phyloP scores from a whole-genome alignment of 1,284 basidiomycete species.

The Laetiporus sulphureus region DNA sequence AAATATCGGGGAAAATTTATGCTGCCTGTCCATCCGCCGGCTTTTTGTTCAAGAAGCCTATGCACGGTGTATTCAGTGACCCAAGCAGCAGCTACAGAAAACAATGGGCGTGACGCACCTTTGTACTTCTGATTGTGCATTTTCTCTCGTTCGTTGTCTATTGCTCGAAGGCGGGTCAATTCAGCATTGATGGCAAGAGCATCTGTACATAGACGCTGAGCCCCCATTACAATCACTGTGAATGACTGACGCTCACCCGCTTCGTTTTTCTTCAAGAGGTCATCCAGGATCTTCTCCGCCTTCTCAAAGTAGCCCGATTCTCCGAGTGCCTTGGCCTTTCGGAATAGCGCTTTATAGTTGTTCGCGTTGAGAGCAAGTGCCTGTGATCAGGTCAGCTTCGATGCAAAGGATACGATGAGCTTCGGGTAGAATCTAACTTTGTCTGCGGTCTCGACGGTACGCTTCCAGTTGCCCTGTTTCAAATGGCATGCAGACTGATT shows the following conservation, averaged over 20 bases:
- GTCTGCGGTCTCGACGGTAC: constrained; percentile 68
- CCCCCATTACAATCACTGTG: neutral
- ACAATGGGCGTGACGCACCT: constrained; percentile 38
- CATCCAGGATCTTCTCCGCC: constrained; percentile 54
- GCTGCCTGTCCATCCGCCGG: constrained; percentile 1
- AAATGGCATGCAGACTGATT: constrained; percentile 79
- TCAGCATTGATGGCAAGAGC: constrained; percentile 52
- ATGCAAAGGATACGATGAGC: too few species aligned
- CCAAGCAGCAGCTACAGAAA: neutral
- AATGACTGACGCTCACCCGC: constrained; percentile 37
- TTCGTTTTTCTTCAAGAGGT: constrained; percentile 55
- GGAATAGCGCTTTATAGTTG: constrained; percentile 72
- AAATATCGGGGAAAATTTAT: neutral
- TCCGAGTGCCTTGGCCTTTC: constrained; percentile 73
- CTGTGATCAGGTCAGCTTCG: too few species aligned
- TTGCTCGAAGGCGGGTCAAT: constrained; percentile 46
- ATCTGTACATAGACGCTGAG: constrained; percentile 33
- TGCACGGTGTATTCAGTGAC: neutral
- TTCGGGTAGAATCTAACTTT: constrained; percentile 43
- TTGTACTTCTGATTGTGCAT: constrained; percentile 65
- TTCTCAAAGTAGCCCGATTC: constrained; percentile 71
- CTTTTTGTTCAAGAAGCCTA: constrained; percentile 33
- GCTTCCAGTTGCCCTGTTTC: constrained; percentile 69
- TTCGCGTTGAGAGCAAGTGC: constrained; percentile 64
- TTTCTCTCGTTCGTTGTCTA: constrained; percentile 60